Conservation (phyloP, 306 rosid genomes). For the Citrullus mucosospermus region DNA sequence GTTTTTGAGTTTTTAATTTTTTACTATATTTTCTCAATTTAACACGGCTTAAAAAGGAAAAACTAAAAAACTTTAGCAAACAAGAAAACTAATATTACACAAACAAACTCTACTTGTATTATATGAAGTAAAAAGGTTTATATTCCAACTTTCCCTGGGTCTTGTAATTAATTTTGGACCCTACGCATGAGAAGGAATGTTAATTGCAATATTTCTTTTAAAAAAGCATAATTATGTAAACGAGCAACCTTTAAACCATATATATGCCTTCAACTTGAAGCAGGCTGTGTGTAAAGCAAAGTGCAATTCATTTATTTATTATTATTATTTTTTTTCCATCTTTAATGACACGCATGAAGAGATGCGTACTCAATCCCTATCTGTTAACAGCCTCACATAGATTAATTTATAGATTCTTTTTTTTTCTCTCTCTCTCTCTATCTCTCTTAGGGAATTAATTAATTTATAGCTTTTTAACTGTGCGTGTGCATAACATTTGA, state of each 20-base stretch:
- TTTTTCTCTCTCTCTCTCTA: too few relatives aligned
- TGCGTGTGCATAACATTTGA: not conserved
- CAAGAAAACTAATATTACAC: too few relatives aligned
- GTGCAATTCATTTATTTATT: not conserved
- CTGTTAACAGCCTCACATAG: not conserved
- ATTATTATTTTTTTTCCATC: not conserved
- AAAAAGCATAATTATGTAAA: not conserved
- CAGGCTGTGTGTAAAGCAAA: slow-evolving; percentile 3
- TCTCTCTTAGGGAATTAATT: not conserved
- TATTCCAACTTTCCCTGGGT: not conserved
- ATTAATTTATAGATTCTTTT: not conserved
- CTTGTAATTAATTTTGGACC: not conserved
- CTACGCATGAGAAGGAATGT: not conserved
- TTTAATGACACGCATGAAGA: not conserved
- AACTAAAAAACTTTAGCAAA: too few relatives aligned
- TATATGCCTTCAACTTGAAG: not conserved
- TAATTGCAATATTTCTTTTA: not conserved
- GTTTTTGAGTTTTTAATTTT: too few relatives aligned
- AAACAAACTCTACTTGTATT: too few relatives aligned
- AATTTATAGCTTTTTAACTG: not conserved
- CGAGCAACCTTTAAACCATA: not conserved
- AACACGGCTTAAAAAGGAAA: too few relatives aligned
- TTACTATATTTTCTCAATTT: too few relatives aligned
- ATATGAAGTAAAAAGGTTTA: too few relatives aligned
- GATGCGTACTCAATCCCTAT: not conserved